Evolutionary conservation across 208 protist species (phyloP).

Genomic region (Trypanosoma rangeli): DNA sequence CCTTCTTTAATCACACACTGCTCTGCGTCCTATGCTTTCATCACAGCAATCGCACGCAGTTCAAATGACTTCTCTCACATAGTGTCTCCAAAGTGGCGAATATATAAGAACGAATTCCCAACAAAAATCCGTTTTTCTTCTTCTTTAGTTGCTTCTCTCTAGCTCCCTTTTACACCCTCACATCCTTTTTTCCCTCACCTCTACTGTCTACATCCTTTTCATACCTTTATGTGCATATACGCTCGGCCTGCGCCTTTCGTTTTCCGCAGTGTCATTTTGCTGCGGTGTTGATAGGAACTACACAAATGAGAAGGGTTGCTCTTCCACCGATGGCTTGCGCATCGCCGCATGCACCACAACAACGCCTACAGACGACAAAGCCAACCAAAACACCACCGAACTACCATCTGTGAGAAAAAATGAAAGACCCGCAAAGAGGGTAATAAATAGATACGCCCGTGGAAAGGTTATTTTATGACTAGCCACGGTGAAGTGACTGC

Average conservation of each 20-base stretch:
- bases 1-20: too few species aligned
- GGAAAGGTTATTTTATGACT: constrained; percentile 37
- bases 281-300: constrained; percentile 20
- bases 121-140: too few species aligned
- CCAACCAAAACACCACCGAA: constrained; percentile 83
- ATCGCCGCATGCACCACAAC: constrained; percentile 52
- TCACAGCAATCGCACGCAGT: too few species aligned
- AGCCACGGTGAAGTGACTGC: constrained; percentile 32
- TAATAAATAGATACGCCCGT: constrained; percentile 69
- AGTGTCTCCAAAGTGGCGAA: too few species aligned
- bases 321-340: constrained; percentile 48
- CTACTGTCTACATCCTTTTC: too few species aligned
- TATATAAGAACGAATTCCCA: too few species aligned
- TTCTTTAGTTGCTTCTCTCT: too few species aligned
- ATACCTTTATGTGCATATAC: not conserved
- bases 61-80: too few species aligned
- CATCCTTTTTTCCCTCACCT: too few species aligned
- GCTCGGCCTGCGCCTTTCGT: not conserved
- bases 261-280: not conserved
- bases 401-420: constrained; percentile 86
- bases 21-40: too few species aligned
- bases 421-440: constrained; percentile 46
- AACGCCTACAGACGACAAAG: constrained; percentile 68
- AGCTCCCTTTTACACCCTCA: too few species aligned
- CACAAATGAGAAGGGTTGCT: constrained; percentile 58